phyloP scores from a whole-genome alignment of 75 land plant genomes.

The Selaginella moellendorffii region DNA sequence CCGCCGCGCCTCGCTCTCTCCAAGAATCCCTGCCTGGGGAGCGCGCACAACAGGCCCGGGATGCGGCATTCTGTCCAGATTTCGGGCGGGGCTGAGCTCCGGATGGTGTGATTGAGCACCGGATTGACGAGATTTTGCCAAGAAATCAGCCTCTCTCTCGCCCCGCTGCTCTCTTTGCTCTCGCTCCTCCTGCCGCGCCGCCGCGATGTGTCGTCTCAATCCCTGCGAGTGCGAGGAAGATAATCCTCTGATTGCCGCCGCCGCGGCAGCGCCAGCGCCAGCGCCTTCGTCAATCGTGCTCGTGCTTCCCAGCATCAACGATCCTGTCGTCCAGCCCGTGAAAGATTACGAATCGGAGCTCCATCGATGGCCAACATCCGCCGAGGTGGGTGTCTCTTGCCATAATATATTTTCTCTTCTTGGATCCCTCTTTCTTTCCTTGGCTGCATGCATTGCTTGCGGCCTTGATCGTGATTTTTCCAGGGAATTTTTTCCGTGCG shows the following conservation, averaged over 20 bases:
- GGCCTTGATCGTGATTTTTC: background rate
- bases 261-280: background rate
- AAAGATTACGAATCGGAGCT: background rate
- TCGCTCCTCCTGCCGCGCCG: no score
- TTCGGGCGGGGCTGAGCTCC: background rate
- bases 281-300: background rate
- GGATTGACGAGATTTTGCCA: background rate
- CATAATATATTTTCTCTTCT: background rate
- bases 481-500: background rate
- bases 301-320: no score
- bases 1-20: background rate
- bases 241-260: background rate
- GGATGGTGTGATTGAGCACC: background rate
- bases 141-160: background rate
- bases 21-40: background rate
- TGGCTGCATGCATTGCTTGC: background rate
- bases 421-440: background rate
- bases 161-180: no score
- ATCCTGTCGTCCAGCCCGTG: background rate
- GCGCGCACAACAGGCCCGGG: background rate
- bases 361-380: background rate
- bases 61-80: background rate
- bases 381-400: background rate
- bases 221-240: conserved; percentile 1
- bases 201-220: background rate